These are phyloP conservation scores for Lasiodiplodia sp. DNA, from an alignment of 2,329 filamentous ascomycete genomes.

Conservation along the genomic window DNA sequence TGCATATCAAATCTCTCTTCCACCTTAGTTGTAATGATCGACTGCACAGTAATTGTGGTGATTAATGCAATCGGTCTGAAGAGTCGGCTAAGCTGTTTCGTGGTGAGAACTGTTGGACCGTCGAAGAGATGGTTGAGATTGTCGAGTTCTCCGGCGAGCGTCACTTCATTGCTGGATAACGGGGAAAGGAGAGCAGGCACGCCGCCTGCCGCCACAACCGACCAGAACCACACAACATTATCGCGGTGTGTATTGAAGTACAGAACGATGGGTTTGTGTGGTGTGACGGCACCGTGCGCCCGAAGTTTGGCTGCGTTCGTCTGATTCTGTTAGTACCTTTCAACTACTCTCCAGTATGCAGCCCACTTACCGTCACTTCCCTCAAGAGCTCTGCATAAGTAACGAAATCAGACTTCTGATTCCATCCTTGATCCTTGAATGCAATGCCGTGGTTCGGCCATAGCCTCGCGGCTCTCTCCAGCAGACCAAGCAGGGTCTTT, in stretches of 20 bases:
- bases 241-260: slow-evolving; percentile 28
- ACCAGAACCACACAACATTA: slow-evolving; percentile 29
- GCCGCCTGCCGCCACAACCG: slow-evolving; percentile 19
- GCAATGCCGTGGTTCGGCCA: slow-evolving; percentile 24
- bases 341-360: not conserved
- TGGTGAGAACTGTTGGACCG: slow-evolving; percentile 18
- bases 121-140: slow-evolving; percentile 29
- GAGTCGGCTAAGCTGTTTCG: slow-evolving; percentile 14
- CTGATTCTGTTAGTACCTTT: slow-evolving; percentile 5
- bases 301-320: slow-evolving; percentile 25
- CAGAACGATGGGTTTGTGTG: slow-evolving; percentile 11
- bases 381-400: slow-evolving; percentile 24
- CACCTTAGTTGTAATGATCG: slow-evolving; percentile 2
- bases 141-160: slow-evolving; percentile 23
- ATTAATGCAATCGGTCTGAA: slow-evolving; percentile 3
- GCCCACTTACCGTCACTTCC: slow-evolving; percentile 13
- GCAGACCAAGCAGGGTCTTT: slow-evolving; percentile 20
- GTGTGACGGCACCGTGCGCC: not conserved
- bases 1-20: slow-evolving; percentile 14
- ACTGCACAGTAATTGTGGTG: slow-evolving; percentile 5
- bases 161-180: slow-evolving; percentile 25
- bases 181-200: slow-evolving; percentile 27
- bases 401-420: slow-evolving; percentile 10
- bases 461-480: slow-evolving; percentile 19
- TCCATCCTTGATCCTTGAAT: slow-evolving; percentile 28